phyloP scores from a whole-genome alignment of 2,329 filamentous ascomycete genomes.

The Fusarium oxysporum region DNA sequence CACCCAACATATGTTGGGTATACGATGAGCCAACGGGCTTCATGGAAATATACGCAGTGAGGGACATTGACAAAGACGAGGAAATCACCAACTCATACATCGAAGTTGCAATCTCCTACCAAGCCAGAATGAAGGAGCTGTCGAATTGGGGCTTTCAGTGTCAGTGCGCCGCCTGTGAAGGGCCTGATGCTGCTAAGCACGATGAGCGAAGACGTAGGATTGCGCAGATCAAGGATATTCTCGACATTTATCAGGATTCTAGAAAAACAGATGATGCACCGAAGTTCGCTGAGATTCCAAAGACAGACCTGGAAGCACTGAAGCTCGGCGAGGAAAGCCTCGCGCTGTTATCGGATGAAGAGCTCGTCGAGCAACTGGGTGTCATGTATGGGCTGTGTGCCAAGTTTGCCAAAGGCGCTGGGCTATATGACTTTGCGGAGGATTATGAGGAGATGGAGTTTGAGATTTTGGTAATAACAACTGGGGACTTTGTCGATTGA shows the following conservation, averaged over 20 bases:
- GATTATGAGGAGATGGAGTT: conserved; percentile 17
- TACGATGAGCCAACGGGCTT: conserved; percentile 8
- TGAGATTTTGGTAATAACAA: conserved; percentile 11
- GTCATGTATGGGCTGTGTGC: conserved; percentile 17
- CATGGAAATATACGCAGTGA: conserved; percentile 19
- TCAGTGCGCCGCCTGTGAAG: neutral
- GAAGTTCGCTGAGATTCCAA: conserved; percentile 4
- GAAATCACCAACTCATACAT: conserved; percentile 26
- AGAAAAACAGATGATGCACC: neutral
- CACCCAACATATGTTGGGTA: conserved; percentile 16
- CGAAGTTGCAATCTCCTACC: neutral
- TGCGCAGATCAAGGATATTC: conserved; percentile 4
- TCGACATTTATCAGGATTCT: conserved; percentile 6
- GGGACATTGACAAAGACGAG: neutral
- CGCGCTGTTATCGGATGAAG: neutral
- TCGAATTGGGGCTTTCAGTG: conserved; percentile 15
- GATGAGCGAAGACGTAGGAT: conserved; percentile 20
- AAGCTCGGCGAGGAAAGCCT: neutral
- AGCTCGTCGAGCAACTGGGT: conserved; percentile 7
- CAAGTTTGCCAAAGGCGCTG: conserved; percentile 1
- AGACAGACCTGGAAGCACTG: conserved; percentile 8
- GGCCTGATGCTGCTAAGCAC: neutral
- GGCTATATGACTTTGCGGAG: neutral
- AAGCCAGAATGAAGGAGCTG: neutral
- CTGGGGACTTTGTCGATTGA: conserved; percentile 7